These are phyloP conservation scores for Mesembryanthemum crystallinum DNA, from an alignment of 148 eudicot species.

Conservation along the genomic window DNA sequence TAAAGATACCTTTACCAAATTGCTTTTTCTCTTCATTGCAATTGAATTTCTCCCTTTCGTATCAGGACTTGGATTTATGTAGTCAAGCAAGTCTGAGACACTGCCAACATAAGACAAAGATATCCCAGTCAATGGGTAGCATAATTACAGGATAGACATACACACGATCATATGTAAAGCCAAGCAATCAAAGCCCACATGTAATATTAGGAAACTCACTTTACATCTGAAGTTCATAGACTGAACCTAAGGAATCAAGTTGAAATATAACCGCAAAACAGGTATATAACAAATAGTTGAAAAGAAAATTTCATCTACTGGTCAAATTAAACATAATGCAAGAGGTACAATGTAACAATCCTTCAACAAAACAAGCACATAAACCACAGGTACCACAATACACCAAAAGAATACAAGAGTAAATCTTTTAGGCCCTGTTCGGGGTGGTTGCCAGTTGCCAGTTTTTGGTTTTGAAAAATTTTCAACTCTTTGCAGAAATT, in stretches of 20 bases:
- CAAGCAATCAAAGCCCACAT: neutral
- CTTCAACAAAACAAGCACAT: too few relatives aligned
- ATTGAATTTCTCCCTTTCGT: conserved; percentile 65
- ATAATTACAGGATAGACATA: neutral
- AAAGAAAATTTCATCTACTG: neutral
- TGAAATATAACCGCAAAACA: neutral
- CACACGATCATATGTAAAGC: neutral
- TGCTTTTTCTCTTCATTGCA: conserved; percentile 65
- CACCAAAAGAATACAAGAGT: neutral
- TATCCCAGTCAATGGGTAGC: conserved; percentile 7
- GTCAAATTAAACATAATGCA: neutral
- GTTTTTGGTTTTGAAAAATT: too few relatives aligned
- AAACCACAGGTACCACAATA: neutral
- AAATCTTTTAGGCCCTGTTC: too few relatives aligned
- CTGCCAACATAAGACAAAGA: conserved; percentile 40
- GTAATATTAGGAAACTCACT: neutral
- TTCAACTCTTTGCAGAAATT: too few relatives aligned
- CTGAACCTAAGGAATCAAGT: neutral
- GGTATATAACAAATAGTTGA: neutral
- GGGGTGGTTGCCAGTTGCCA: too few relatives aligned
- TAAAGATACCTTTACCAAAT: conserved; percentile 60
- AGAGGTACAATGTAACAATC: too few relatives aligned
- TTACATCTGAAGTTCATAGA: neutral
- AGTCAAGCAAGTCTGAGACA: conserved; percentile 99
- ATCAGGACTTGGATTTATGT: conserved; percentile 85